Base-by-base conservation (phyloP, 495 filamentous ascomycete species). In the Hypoxylon lienhwacheense region DNA sequence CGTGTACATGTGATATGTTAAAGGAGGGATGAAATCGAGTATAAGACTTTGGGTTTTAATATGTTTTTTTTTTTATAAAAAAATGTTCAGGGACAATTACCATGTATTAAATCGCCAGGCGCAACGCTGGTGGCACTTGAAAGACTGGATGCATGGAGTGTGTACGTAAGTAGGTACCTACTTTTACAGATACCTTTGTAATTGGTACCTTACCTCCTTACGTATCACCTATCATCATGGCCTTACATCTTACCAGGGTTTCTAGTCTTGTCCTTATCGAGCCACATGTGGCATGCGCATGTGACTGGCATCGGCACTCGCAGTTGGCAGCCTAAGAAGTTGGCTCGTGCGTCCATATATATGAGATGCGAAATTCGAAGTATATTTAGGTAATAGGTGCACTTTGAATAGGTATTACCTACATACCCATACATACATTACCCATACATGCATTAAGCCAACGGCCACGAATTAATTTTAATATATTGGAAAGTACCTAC, bases 91-190 rank as follows among this genome's bases (percentile, higher is more conserved):
- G 57, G 46, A 55, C 53, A 44, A 31, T 56, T 47, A 53, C 33
- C 24, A 47, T 36, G 41, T 46, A 50, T 55, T 37, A 48, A 48
- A 48, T 59, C 45, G 45, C 57, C 51, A 55, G 45, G 51, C 57
- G 45, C 50, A 61, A 61, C 46, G 46, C 45, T 28, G 51, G 57
- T 61, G 57, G 50, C 57, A 55, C 57, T 61, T 61, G 45, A 35
- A 44, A n/a, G 24, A 15, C 40, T 45, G 2, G 7, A 2, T 4
- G 17, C 16, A 39, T 6, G 12, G n/a, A 7, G 35, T 2, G 8
- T 26, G 24, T 26, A 26, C 24, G 36, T 41, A 50, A 14, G 35
- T 41, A 55, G 22, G 43, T 55, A 51, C 47, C 42, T n/a, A n/a
- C n/a, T n/a, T n/a, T n/a, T n/a, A n/a, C n/a, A n/a, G n/a, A n/a